These are phyloP conservation scores for Mallotus nudiflorus DNA, from an alignment of 345 rosid species.

Conservation along the genomic window DNA sequence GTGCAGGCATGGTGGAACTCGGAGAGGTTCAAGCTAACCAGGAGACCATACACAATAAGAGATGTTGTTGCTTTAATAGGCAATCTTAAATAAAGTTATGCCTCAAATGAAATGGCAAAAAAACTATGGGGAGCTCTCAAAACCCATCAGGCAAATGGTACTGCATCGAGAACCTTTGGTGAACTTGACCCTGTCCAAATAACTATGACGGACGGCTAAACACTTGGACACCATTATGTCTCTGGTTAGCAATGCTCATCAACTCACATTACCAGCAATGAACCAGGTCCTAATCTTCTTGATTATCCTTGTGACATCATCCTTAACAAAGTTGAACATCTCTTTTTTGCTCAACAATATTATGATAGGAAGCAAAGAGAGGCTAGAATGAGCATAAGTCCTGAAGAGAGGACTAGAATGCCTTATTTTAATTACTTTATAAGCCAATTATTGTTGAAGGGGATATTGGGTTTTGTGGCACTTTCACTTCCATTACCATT, in stretches of 20 bases:
- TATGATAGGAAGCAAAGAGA: conserved; percentile 94
- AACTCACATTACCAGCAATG: conserved; percentile 86
- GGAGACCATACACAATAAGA: conserved; percentile 74
- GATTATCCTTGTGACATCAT: conserved; percentile 95
- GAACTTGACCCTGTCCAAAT: conserved; percentile 95
- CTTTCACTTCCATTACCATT: no score
- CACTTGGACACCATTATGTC: conserved; percentile 80
- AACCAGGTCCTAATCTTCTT: conserved; percentile 97
- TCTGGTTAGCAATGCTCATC: conserved; percentile 99
- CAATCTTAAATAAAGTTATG: conserved; percentile 71
- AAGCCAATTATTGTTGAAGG: conserved; percentile 98
- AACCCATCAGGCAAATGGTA: conserved; percentile 82
- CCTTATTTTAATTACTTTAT: conserved; percentile 83
- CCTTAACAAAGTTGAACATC: conserved; percentile 93
- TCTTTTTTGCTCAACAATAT: conserved; percentile 89
- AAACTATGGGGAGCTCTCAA: conserved; percentile 91
- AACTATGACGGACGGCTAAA: conserved; percentile 96
- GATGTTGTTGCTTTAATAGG: conserved; percentile 91
- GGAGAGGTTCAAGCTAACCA: conserved; percentile 93
- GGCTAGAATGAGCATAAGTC: conserved; percentile 84
- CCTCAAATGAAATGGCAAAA: conserved; percentile 89
- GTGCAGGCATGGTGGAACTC: conserved; percentile 97
- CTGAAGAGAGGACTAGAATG: conserved; percentile 76
- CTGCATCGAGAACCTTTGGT: conserved; percentile 91
- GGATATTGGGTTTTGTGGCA: conserved; percentile 92